Percentiles rank a stretch among this genome's conserved stretches.
These are phyloP conservation scores for Coemansia sp. DNA, from an alignment of 192 early-diverging fungal species.

Conservation along the genomic window DNA sequence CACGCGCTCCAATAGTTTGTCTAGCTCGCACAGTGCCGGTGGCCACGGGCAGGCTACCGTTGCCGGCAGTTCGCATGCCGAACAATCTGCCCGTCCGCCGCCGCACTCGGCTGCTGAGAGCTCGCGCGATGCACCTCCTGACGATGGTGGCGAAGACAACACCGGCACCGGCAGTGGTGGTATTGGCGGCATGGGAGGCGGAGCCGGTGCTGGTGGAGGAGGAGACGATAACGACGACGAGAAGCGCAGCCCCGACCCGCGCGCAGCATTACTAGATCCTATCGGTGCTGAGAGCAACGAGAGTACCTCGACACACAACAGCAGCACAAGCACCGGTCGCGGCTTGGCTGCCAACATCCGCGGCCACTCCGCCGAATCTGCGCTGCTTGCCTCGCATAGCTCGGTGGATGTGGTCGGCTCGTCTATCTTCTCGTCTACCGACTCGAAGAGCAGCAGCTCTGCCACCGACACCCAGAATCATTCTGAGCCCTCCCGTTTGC, in stretches of 20 bases:
- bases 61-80: slow-evolving; percentile 9
- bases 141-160: background rate
- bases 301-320: slow-evolving; percentile 36
- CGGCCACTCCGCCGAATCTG: slow-evolving; percentile 7
- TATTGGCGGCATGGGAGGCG: slow-evolving; percentile 9
- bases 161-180: slow-evolving; percentile 1
- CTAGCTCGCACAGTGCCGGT: slow-evolving; percentile 47
- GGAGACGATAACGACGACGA: slow-evolving; percentile 22
- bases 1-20: slow-evolving; percentile 45
- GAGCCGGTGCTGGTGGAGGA: slow-evolving; percentile 13
- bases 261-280: slow-evolving; percentile 24
- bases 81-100: background rate
- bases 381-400: slow-evolving; percentile 28
- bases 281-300: slow-evolving; percentile 30
- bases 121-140: background rate
- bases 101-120: slow-evolving; percentile 1
- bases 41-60: slow-evolving; percentile 39
- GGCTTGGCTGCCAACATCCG: slow-evolving; percentile 36
- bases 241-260: slow-evolving; percentile 28
- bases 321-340: slow-evolving; percentile 24
- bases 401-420: slow-evolving; percentile 36
- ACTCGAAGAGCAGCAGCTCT: slow-evolving; percentile 13
- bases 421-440: slow-evolving; percentile 47
- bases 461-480: background rate
- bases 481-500: slow-evolving; percentile 12